Percentiles rank a stretch among this genome's conserved stretches.
phyloP scores from a whole-genome alignment of 805 yeast genomes.

The Blastobotrys americana region DNA sequence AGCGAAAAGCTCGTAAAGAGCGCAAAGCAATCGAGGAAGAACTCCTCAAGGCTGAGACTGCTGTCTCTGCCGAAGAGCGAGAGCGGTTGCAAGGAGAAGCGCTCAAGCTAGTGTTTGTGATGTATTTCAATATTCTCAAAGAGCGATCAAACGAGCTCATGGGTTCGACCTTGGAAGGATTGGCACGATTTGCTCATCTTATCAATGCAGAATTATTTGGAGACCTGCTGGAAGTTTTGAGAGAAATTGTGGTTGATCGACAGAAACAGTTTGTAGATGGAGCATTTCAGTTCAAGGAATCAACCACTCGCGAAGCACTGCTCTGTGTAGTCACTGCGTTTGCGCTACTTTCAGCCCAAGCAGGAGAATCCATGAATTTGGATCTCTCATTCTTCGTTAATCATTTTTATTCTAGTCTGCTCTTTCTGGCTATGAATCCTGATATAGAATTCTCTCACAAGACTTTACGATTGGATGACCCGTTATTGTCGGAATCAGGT shows the following conservation, averaged over 20 bases:
- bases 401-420: slow-evolving; percentile 61
- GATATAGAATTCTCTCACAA: slow-evolving; percentile 83
- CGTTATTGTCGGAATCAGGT: slow-evolving; percentile 37
- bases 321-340: slow-evolving; percentile 87
- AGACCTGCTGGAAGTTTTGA: slow-evolving; percentile 80
- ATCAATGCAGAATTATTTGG: slow-evolving; percentile 90
- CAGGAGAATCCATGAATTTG: slow-evolving; percentile 61
- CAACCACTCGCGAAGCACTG: slow-evolving; percentile 53
- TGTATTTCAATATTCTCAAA: slow-evolving; percentile 72
- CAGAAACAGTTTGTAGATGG: slow-evolving; percentile 37
- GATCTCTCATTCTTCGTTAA: slow-evolving; percentile 78
- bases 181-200: slow-evolving; percentile 84
- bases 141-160: slow-evolving; percentile 56
- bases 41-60: slow-evolving; percentile 76
- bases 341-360: slow-evolving; percentile 70
- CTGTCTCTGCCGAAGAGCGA: slow-evolving; percentile 80
- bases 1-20: slow-evolving; percentile 81
- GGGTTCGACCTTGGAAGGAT: slow-evolving; percentile 86
- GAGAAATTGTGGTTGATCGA: slow-evolving; percentile 61
- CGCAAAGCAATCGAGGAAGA: slow-evolving; percentile 83
- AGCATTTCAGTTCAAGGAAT: slow-evolving; percentile 38
- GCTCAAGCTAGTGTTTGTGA: slow-evolving; percentile 58
- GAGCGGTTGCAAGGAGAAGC: slow-evolving; percentile 81
- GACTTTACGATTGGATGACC: slow-evolving; percentile 73
- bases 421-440: slow-evolving; percentile 64